Conservation (phyloP, 1,284 basidiomycete genomes). For the Leccinum fuscescens region DNA sequence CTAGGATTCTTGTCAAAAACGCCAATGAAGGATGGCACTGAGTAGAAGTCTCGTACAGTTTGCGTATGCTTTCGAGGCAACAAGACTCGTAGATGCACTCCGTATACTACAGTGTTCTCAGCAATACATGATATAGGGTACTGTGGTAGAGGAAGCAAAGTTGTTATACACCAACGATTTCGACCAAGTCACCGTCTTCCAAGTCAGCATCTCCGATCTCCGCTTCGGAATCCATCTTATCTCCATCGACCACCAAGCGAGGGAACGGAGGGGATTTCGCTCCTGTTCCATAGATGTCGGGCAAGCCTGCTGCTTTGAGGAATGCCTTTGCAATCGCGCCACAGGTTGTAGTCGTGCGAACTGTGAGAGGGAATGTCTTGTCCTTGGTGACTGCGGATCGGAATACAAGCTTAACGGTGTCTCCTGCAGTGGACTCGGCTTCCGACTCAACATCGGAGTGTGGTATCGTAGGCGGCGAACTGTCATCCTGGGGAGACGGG, state of each 20-base stretch:
- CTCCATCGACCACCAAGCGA: conserved; percentile 62
- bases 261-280: conserved; percentile 40
- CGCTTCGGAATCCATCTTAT: conserved; percentile 53
- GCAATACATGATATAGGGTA: conserved; percentile 7
- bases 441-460: conserved; percentile 43
- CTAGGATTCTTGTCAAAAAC: conserved; percentile 71
- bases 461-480: conserved; percentile 16
- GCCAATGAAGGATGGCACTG: conserved; percentile 44
- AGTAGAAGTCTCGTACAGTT: conserved; percentile 1
- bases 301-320: conserved; percentile 59
- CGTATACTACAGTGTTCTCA: not conserved
- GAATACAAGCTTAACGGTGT: conserved; percentile 61
- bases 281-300: conserved; percentile 46
- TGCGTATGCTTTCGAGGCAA: conserved; percentile 1
- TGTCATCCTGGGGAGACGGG: conserved; percentile 17
- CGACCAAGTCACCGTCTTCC: conserved; percentile 75
- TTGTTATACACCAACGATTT: conserved; percentile 58
- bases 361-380: conserved; percentile 60
- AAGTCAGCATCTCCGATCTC: conserved; percentile 64
- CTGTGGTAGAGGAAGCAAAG: conserved; percentile 2
- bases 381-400: conserved; percentile 49
- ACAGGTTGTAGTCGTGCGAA: conserved; percentile 71
- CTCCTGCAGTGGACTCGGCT: conserved; percentile 38
- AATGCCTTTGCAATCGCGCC: conserved; percentile 70
- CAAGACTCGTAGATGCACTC: conserved; percentile 5